Evolutionary conservation across 1,284 basidiomycete species (phyloP).

Genomic region (Prillingera fragicola): DNA sequence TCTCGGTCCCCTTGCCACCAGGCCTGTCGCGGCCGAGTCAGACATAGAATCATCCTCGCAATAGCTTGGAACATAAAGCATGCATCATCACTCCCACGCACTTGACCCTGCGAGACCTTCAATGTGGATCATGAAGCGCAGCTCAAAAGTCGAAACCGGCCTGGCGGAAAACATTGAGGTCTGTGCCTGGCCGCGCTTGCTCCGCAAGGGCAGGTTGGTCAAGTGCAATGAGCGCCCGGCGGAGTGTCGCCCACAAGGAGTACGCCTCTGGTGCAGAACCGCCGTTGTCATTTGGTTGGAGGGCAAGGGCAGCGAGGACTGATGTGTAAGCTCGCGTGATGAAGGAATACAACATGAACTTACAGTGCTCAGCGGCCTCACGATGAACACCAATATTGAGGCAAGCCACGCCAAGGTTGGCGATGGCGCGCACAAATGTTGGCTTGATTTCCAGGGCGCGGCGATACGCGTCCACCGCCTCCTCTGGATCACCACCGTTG

Average conservation of each 20-base stretch:
- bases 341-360: conserved; percentile 10
- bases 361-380: conserved; percentile 89
- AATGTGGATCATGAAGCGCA: neutral
- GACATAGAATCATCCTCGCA: no score
- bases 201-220: conserved; percentile 54
- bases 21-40: no score
- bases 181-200: conserved; percentile 50
- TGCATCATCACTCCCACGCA: no score
- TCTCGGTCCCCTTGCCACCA: no score
- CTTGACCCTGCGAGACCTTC: no score
- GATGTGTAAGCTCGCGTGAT: conserved; percentile 1
- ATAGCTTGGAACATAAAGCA: no score
- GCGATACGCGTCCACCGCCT: conserved; percentile 89
- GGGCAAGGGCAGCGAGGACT: conserved; percentile 78
- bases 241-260: conserved; percentile 87
- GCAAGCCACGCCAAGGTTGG: conserved; percentile 95
- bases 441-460: conserved; percentile 89
- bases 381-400: conserved; percentile 92
- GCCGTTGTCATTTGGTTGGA: conserved; percentile 56
- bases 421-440: conserved; percentile 94
- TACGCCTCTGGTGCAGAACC: conserved; percentile 47
- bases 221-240: conserved; percentile 72
- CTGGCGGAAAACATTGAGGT: conserved; percentile 65
- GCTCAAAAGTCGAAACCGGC: conserved; percentile 77
- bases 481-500: conserved; percentile 90